These are phyloP conservation scores for Chytriomyces sp. DNA, from an alignment of 192 early-diverging fungal genomes.

Conservation along the genomic window DNA sequence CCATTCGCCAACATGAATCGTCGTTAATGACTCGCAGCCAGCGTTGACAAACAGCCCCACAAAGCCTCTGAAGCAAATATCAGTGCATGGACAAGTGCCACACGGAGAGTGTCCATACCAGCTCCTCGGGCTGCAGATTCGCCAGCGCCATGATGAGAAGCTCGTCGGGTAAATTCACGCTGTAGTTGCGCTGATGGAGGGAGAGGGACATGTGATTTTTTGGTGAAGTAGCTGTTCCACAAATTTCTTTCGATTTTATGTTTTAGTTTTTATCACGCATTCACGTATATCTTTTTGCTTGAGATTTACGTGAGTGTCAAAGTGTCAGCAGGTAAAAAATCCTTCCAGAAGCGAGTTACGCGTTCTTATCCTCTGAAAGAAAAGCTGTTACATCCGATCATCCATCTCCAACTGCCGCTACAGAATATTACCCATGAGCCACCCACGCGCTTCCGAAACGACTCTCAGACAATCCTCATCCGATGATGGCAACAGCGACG, in stretches of 20 bases:
- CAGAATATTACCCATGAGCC: no score
- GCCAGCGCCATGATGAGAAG: constrained; percentile 42
- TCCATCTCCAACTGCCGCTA: no score
- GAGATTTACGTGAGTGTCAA: no score
- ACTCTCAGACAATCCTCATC: no score
- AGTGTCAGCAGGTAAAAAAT: no score
- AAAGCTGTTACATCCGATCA: no score
- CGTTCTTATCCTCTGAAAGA: no score
- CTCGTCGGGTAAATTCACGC: constrained; percentile 39
- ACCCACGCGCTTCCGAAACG: no score
- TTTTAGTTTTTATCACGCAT: not conserved
- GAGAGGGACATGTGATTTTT: not conserved
- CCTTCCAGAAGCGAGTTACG: no score
- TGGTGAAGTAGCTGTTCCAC: not conserved
- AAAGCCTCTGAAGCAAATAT: constrained; percentile 13
- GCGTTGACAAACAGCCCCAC: constrained; percentile 39
- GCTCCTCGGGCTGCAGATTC: constrained; percentile 44
- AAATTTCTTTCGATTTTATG: not conserved
- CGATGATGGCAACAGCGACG: no score
- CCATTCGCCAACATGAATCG: constrained; percentile 49
- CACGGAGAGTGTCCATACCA: constrained; percentile 27
- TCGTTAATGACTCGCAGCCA: constrained; percentile 47
- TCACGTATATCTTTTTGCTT: no score
- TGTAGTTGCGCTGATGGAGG: not conserved
- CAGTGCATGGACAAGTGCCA: not conserved